A percentile compares a stretch with the other conserved stretches of the same genome.
Evolutionary conservation across 108 stramenopile genomes (phyloP).

Genomic region (Thalassiosira profunda): DNA sequence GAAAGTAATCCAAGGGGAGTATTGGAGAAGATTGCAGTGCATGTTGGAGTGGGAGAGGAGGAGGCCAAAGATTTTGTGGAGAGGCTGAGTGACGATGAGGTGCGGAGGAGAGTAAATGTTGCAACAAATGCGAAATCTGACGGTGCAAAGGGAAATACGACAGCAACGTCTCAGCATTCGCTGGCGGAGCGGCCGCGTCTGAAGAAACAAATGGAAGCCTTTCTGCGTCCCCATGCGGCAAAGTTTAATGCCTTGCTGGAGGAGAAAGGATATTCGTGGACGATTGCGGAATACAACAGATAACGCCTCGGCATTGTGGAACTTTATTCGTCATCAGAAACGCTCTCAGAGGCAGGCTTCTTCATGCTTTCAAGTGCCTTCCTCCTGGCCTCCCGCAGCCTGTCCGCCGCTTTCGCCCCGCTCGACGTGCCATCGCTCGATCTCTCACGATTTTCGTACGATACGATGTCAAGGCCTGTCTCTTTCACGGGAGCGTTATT

Average conservation of each 20-base stretch:
- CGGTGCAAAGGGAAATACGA: background rate
- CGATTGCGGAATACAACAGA: slow-evolving; percentile 37
- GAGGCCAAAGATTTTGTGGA: slow-evolving; percentile 33
- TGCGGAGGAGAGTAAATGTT: slow-evolving; percentile 42
- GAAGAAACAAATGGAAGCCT: slow-evolving; percentile 45
- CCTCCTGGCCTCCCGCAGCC: slow-evolving; percentile 5
- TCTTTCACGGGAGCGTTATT: too few relatives aligned
- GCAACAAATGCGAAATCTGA: slow-evolving; percentile 1
- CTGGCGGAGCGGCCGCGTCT: slow-evolving; percentile 38
- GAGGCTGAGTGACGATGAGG: slow-evolving; percentile 24
- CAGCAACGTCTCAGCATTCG: background rate
- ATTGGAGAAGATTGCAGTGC: slow-evolving; percentile 28
- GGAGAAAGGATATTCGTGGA: slow-evolving; percentile 46
- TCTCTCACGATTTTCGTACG: too few relatives aligned
- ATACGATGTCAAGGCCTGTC: too few relatives aligned
- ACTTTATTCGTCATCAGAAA: too few relatives aligned
- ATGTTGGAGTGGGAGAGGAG: slow-evolving; percentile 47
- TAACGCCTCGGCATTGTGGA: too few relatives aligned
- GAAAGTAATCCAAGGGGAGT: slow-evolving; percentile 31
- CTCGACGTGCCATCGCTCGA: too few relatives aligned
- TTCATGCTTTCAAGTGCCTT: slow-evolving; percentile 11
- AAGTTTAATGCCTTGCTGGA: slow-evolving; percentile 51
- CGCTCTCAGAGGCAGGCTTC: background rate
- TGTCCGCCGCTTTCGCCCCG: too few relatives aligned
- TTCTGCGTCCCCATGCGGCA: slow-evolving; percentile 32